These are phyloP conservation scores for Hyaloperonospora arabidopsidis DNA, from an alignment of 352 stramenopile genomes.

Conservation along the genomic window DNA sequence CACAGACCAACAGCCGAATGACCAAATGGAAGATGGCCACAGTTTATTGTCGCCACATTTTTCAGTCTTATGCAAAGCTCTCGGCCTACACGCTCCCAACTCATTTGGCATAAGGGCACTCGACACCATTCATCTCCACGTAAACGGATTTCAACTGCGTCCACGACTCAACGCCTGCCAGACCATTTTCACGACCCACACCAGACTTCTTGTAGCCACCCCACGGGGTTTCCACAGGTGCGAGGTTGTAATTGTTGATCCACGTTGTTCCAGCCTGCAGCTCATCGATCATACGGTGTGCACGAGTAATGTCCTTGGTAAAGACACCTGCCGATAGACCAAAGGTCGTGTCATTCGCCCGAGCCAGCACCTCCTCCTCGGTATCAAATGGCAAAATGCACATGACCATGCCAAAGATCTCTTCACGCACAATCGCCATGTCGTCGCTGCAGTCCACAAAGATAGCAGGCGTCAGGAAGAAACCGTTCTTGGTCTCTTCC, in stretches of 20 bases:
- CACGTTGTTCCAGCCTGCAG: constrained; percentile 76
- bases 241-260: constrained; percentile 89
- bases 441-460: constrained; percentile 83
- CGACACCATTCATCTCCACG: constrained; percentile 73
- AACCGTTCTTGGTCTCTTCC: constrained; percentile 49
- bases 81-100: too few relatives aligned
- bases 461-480: constrained; percentile 87
- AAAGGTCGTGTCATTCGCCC: constrained; percentile 78
- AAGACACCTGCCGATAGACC: constrained; percentile 81
- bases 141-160: constrained; percentile 88
- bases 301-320: constrained; percentile 73
- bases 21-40: too few relatives aligned
- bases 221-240: constrained; percentile 83
- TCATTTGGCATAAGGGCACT: constrained; percentile 54
- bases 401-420: constrained; percentile 85
- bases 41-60: too few relatives aligned
- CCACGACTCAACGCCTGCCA: constrained; percentile 78
- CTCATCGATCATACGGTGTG: constrained; percentile 60
- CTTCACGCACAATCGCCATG: constrained; percentile 81
- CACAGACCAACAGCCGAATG: too few relatives aligned
- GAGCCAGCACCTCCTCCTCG: constrained; percentile 63
- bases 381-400: constrained; percentile 65
- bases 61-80: too few relatives aligned
- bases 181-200: constrained; percentile 88
- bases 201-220: constrained; percentile 88